These are phyloP conservation scores for Periglandula ipomoeae DNA, from an alignment of 2,329 filamentous ascomycete species.

Conservation along the genomic window DNA sequence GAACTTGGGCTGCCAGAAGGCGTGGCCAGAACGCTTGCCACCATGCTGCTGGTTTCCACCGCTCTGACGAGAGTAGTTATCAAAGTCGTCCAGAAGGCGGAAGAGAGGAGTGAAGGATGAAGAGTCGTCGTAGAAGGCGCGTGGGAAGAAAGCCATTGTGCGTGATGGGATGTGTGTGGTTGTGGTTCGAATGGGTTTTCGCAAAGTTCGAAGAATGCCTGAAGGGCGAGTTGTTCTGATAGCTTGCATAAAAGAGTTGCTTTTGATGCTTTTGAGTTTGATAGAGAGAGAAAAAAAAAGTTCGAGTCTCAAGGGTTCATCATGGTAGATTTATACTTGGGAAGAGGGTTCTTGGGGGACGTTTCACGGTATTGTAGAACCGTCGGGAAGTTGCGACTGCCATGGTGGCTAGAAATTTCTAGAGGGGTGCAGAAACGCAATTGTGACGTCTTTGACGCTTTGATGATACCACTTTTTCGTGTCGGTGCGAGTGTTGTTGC, in stretches of 20 bases:
- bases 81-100: constrained; percentile 49
- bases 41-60: constrained; percentile 10
- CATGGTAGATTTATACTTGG: constrained; percentile 4
- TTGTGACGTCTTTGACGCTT: not conserved
- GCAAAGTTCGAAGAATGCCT: constrained; percentile 14
- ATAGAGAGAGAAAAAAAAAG: too few species aligned
- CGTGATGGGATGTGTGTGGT: constrained; percentile 12
- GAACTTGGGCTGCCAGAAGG: constrained; percentile 59
- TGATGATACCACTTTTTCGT: not conserved
- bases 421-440: not conserved
- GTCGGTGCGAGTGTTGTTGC: not conserved
- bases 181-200: constrained; percentile 13
- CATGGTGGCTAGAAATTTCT: not conserved
- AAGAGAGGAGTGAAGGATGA: constrained; percentile 44
- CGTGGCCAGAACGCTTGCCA: constrained; percentile 16
- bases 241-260: constrained; percentile 14
- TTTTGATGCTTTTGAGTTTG: not conserved
- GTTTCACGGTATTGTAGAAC: not conserved
- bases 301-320: not conserved
- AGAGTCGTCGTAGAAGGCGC: constrained; percentile 40
- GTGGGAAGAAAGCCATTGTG: constrained; percentile 54
- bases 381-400: not conserved
- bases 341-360: not conserved
- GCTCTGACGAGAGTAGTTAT: constrained; percentile 35
- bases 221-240: constrained; percentile 15